phyloP scores from a whole-genome alignment of 2,329 filamentous ascomycete species.

The Fusarium devonianum region DNA sequence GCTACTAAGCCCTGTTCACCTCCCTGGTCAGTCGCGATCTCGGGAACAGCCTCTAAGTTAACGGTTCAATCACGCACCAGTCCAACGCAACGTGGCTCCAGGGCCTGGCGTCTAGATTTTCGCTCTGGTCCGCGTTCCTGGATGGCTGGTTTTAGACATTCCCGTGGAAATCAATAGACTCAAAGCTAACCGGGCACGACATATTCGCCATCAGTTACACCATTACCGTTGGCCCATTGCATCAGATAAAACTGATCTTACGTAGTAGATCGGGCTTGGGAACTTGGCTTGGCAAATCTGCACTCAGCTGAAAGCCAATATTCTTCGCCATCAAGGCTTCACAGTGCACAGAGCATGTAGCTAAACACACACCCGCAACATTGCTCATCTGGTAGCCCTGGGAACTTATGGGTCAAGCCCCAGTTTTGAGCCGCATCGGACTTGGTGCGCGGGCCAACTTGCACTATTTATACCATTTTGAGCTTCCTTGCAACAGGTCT shows the following conservation, averaged over 20 bases:
- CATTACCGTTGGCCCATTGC: constrained; percentile 12
- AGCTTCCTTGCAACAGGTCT: constrained; percentile 30
- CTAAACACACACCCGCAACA: constrained; percentile 23
- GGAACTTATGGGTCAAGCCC: constrained; percentile 13
- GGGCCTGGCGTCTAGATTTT: constrained; percentile 5
- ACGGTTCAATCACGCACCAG: constrained; percentile 35
- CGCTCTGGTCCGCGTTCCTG: constrained; percentile 7
- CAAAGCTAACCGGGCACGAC: background rate
- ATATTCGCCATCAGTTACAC: constrained; percentile 24
- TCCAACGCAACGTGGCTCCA: constrained; percentile 33
- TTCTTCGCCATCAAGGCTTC: background rate
- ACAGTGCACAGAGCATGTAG: constrained; percentile 13
- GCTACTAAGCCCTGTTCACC: constrained; percentile 25
- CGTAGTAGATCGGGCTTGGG: too few species aligned
- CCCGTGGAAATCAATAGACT: background rate
- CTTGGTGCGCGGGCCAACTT: constrained; percentile 35
- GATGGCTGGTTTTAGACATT: constrained; percentile 3
- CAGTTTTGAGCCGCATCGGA: constrained; percentile 39
- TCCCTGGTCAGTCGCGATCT: constrained; percentile 19
- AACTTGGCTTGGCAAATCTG: constrained; percentile 4
- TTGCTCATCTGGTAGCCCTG: constrained; percentile 14
- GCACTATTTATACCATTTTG: constrained; percentile 42
- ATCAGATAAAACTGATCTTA: too few species aligned
- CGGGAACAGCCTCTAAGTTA: constrained; percentile 1
- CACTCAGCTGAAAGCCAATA: constrained; percentile 14